phyloP scores from a whole-genome alignment of 2,329 filamentous ascomycete species.

The Arthrobotrys entomopaga region DNA sequence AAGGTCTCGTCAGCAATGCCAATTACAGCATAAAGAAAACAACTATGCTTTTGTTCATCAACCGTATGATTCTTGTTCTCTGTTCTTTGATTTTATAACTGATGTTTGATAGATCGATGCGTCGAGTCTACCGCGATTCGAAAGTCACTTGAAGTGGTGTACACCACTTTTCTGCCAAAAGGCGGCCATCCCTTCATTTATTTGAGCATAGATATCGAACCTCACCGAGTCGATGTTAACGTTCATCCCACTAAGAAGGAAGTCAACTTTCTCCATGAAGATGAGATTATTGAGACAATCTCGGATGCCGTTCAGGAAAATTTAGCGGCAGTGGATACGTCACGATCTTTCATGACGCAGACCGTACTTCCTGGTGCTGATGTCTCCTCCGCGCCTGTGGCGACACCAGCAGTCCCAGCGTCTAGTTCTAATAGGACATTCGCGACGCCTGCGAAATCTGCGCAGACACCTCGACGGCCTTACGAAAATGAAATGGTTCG shows the following conservation, averaged over 20 bases:
- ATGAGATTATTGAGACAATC: constrained; percentile 89
- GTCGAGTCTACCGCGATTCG: constrained; percentile 90
- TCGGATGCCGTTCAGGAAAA: constrained; percentile 81
- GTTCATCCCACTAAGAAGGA: constrained; percentile 97
- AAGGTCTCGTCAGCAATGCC: constrained; percentile 86
- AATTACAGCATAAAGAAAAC: constrained; percentile 95
- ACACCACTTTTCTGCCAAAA: constrained; percentile 87
- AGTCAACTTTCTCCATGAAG: constrained; percentile 96
- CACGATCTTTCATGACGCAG: constrained; percentile 92
- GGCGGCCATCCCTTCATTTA: constrained; percentile 94
- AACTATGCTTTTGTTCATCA: constrained; percentile 89
- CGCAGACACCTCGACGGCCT: constrained; percentile 66
- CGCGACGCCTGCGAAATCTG: constrained; percentile 36
- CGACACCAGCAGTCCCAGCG: constrained; percentile 3
- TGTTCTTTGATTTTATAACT: constrained; percentile 7
- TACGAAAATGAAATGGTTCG: constrained; percentile 90
- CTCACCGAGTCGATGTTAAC: constrained; percentile 92
- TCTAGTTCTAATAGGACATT: constrained; percentile 60
- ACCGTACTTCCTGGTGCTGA: constrained; percentile 79
- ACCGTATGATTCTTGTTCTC: constrained; percentile 65
- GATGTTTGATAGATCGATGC: constrained; percentile 69
- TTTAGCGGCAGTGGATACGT: constrained; percentile 88
- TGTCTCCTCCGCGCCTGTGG: constrained; percentile 59
- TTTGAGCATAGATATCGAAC: constrained; percentile 90
- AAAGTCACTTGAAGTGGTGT: constrained; percentile 90